Evolutionary conservation across 768 basidiomycete genomes (phyloP).

Genomic region (Lactarius trivialis): DNA sequence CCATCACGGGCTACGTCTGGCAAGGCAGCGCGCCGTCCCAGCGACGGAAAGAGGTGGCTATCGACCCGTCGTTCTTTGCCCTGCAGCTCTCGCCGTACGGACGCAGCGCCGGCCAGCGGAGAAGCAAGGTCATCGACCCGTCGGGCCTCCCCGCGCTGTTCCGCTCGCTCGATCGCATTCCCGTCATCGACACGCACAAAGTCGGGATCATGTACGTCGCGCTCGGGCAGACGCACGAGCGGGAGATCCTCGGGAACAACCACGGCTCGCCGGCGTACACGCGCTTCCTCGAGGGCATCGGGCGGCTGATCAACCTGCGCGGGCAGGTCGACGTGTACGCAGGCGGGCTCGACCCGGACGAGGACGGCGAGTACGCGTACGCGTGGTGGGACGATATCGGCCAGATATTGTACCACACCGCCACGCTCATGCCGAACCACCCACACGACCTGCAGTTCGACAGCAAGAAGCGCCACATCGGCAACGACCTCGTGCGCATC

Average conservation of each 20-base stretch:
- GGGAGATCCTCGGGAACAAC: constrained; percentile 80
- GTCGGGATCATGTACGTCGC: constrained; percentile 95
- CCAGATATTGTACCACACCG: constrained; percentile 91
- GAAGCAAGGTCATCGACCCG: constrained; percentile 45
- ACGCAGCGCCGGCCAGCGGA: constrained; percentile 40
- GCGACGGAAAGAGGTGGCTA: constrained; percentile 73
- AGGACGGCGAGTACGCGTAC: constrained; percentile 95
- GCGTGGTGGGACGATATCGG: constrained; percentile 99
- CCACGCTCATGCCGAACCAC: constrained; percentile 92
- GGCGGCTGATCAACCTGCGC: constrained; percentile 78
- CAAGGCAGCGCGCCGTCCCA: constrained; percentile 81
- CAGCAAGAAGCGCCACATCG: constrained; percentile 92
- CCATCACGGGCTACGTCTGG: constrained; percentile 86
- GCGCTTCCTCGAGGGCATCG: constrained; percentile 86
- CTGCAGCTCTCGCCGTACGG: constrained; percentile 81
- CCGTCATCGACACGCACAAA: constrained; percentile 96
- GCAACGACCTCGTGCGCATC: constrained; percentile 94
- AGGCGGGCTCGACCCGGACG: constrained; percentile 83
- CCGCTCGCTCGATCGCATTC: constrained; percentile 68
- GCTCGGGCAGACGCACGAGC: constrained; percentile 78
- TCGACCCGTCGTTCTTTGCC: constrained; percentile 81
- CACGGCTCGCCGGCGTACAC: constrained; percentile 95
- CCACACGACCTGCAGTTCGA: constrained; percentile 60
- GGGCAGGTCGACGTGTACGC: constrained; percentile 91
- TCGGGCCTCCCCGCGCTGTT: constrained; percentile 53